Percentiles rank a stretch among this genome's conserved stretches.
phyloP scores from a whole-genome alignment of 129 eudicot genomes.

The Mikania micrantha region DNA sequence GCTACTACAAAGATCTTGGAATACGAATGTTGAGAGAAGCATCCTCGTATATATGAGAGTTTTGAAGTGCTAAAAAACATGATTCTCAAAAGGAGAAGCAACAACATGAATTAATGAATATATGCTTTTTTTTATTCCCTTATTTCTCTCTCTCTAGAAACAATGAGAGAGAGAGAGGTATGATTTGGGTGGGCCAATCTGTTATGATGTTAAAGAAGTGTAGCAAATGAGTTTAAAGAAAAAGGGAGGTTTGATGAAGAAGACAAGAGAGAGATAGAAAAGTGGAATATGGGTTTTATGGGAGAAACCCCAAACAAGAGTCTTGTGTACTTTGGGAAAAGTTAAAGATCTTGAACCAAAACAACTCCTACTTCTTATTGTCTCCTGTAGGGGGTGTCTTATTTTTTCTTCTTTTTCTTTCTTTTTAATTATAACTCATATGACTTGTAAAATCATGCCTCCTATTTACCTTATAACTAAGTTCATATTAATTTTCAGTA shows the following conservation, averaged over 20 bases:
- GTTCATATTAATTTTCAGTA: too few species aligned
- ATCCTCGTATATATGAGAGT: conserved; percentile 25
- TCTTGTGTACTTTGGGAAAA: conserved; percentile 37
- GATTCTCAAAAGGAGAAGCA: conserved; percentile 27
- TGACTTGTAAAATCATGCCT: conserved; percentile 5
- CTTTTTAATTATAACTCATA: background rate
- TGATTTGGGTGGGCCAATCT: conserved; percentile 31
- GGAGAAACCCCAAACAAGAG: conserved; percentile 34
- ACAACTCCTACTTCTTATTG: conserved; percentile 36
- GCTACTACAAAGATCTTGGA: conserved; percentile 23
- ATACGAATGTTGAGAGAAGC: conserved; percentile 24
- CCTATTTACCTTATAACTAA: background rate
- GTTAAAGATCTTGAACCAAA: conserved; percentile 39
- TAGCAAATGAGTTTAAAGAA: conserved; percentile 32
- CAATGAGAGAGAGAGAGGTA: conserved; percentile 3
- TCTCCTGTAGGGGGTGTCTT: conserved; percentile 35
- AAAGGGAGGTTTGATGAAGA: conserved; percentile 36
- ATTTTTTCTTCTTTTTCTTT: conserved; percentile 12
- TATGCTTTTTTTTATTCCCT: background rate
- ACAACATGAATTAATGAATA: conserved; percentile 19
- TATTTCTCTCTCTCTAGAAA: conserved; percentile 15
- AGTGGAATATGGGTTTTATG: conserved; percentile 31
- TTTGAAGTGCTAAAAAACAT: conserved; percentile 34
- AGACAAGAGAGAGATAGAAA: conserved; percentile 32
- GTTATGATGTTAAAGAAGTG: conserved; percentile 27